phyloP scores from a whole-genome alignment of 306 rosid genomes.

The Sicyos baderoa region DNA sequence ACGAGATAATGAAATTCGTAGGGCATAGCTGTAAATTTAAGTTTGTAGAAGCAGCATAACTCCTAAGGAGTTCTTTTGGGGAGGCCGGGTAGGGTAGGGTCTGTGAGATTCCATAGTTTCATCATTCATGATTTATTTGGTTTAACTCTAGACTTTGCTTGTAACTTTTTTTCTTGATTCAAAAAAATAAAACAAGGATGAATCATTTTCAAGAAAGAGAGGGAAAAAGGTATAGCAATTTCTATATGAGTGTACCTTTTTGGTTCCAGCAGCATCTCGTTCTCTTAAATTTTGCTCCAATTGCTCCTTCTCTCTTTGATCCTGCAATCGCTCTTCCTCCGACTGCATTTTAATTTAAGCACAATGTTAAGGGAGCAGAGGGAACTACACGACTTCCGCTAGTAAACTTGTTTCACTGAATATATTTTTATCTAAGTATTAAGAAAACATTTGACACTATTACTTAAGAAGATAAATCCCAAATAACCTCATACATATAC shows the following conservation, averaged over 20 bases:
- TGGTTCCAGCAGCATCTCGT: constrained; percentile 65
- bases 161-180: not conserved
- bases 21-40: not conserved
- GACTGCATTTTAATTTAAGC: constrained; percentile 42
- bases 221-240: constrained; percentile 5
- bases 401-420: constrained; percentile 16
- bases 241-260: constrained; percentile 45
- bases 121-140: not conserved
- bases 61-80: not conserved
- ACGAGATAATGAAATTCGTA: not conserved
- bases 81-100: not conserved
- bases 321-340: constrained; percentile 80
- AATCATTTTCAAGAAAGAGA: not conserved
- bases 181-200: not conserved
- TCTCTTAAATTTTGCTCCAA: constrained; percentile 69
- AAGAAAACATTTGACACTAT: constrained; percentile 1
- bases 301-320: constrained; percentile 87
- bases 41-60: not conserved
- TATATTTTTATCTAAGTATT: not conserved
- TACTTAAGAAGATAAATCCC: not conserved
- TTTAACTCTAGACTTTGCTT: not conserved
- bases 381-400: not conserved
- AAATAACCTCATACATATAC: constrained; percentile 25
- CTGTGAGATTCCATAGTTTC: not conserved
- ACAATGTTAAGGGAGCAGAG: constrained; percentile 3